Percentiles rank a stretch among this genome's conserved stretches.
These are phyloP conservation scores for Dipodascus albidus DNA, from an alignment of 805 yeast species.

Conservation along the genomic window DNA sequence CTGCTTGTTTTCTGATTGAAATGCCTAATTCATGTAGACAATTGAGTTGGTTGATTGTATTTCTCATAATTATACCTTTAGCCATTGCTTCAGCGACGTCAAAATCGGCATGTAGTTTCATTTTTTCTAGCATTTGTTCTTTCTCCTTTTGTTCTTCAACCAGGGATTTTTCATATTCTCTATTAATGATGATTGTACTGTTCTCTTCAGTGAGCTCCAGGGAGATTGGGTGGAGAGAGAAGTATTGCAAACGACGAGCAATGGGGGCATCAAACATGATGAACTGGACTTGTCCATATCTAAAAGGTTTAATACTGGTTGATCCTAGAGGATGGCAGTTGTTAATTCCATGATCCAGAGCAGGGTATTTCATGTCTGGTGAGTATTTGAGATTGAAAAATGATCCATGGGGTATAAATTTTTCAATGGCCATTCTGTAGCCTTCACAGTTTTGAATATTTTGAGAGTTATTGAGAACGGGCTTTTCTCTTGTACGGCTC, in stretches of 20 bases:
- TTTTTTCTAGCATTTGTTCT: conserved; percentile 13
- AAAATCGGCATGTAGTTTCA: conserved; percentile 14
- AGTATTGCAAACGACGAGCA: conserved; percentile 60
- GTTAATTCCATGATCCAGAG: neutral
- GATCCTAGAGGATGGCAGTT: neutral
- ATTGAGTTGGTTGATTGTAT: conserved; percentile 23
- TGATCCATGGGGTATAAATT: neutral
- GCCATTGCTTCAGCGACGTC: conserved; percentile 2
- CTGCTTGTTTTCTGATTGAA: conserved; percentile 17
- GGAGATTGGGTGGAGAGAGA: conserved; percentile 60
- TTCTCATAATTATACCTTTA: conserved; percentile 2
- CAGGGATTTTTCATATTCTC: conserved; percentile 22
- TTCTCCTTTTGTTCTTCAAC: conserved; percentile 12
- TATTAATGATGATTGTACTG: conserved; percentile 15
- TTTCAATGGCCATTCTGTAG: conserved; percentile 2
- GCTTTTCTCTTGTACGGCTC: conserved; percentile 3
- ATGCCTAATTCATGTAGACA: conserved; percentile 25
- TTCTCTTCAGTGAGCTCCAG: conserved; percentile 36
- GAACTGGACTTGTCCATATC: conserved; percentile 9
- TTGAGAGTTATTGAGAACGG: conserved; percentile 2
- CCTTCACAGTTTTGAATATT: neutral
- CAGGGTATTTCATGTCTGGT: neutral
- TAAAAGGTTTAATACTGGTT: neutral
- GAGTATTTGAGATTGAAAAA: neutral
- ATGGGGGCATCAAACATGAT: conserved; percentile 63